Evolutionary conservation across 768 basidiomycete genomes (phyloP).

Genomic region (Peribolospora kevripleyi): DNA sequence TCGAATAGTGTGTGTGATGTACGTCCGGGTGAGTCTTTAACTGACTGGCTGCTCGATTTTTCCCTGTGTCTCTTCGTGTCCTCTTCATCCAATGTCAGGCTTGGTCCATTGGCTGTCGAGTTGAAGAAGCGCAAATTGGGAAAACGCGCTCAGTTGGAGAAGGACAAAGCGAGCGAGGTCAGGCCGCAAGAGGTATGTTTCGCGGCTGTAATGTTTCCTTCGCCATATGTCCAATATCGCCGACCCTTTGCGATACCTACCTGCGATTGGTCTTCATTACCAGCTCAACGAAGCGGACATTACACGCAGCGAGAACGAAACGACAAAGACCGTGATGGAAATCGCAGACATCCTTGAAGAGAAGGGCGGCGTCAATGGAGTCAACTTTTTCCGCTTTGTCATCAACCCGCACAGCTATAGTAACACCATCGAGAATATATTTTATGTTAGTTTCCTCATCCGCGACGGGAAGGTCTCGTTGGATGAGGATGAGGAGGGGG

Average conservation of each 20-base stretch:
- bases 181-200: conserved; percentile 39
- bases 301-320: conserved; percentile 59
- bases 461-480: conserved; percentile 49
- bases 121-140: conserved; percentile 40
- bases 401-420: conserved; percentile 75
- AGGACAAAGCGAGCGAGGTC: conserved; percentile 38
- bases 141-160: conserved; percentile 29
- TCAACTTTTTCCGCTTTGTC: conserved; percentile 68
- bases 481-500: conserved; percentile 31
- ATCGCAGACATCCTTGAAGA: conserved; percentile 35
- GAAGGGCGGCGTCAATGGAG: conserved; percentile 19
- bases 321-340: conserved; percentile 59
- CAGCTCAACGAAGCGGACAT: conserved; percentile 56
- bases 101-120: conserved; percentile 69
- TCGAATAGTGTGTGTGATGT: not conserved
- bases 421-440: conserved; percentile 88
- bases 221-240: not conserved
- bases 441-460: conserved; percentile 81
- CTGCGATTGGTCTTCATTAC: not conserved
- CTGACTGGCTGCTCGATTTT: not conserved
- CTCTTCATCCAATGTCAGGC: conserved; percentile 31
- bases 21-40: not conserved
- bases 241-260: not conserved
- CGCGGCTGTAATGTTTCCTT: conserved; percentile 1
- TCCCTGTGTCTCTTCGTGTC: not conserved